A percentile compares a stretch with the other conserved stretches of the same genome.
Conservation (phyloP, 2,329 filamentous ascomycete species). For the Rutstroemia sp. region DNA sequence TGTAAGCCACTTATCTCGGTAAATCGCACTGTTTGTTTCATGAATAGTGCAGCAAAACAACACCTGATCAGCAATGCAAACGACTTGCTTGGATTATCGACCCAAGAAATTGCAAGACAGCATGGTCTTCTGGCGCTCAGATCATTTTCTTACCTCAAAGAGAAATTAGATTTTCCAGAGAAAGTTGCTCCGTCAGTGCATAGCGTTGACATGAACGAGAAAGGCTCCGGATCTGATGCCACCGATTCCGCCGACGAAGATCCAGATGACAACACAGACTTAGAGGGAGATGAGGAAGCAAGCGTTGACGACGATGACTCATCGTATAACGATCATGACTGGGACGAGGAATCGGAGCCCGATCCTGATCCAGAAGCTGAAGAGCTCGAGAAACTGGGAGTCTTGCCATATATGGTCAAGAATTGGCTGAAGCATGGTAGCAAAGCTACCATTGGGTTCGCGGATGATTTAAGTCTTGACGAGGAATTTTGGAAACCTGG, state of each 20-base stretch:
- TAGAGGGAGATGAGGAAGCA: background rate
- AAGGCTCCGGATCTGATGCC: background rate
- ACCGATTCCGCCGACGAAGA: background rate
- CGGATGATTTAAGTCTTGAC: conserved; percentile 4
- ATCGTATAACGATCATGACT: background rate
- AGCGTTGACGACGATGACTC: background rate
- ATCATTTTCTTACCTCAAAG: conserved; percentile 1
- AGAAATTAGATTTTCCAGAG: conserved; percentile 1
- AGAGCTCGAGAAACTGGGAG: background rate
- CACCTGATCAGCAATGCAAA: background rate
- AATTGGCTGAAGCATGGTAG: conserved; percentile 7
- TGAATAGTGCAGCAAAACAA: background rate
- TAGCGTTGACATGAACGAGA: background rate
- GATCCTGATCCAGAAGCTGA: background rate
- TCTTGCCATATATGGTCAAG: conserved; percentile 1
- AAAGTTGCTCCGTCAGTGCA: background rate
- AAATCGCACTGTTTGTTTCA: background rate
- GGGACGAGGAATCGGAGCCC: background rate
- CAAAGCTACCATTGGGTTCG: conserved; percentile 2
- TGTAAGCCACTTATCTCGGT: background rate
- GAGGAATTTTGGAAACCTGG: conserved; percentile 2
- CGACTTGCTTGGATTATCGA: background rate
- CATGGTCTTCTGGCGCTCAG: conserved; percentile 3
- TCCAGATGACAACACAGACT: background rate
- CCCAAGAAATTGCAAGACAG: background rate